A percentile compares a stretch with the other conserved stretches of the same genome.
Conservation (phyloP, 2,329 filamentous ascomycete genomes). For the Aspergillus thermomutatus region DNA sequence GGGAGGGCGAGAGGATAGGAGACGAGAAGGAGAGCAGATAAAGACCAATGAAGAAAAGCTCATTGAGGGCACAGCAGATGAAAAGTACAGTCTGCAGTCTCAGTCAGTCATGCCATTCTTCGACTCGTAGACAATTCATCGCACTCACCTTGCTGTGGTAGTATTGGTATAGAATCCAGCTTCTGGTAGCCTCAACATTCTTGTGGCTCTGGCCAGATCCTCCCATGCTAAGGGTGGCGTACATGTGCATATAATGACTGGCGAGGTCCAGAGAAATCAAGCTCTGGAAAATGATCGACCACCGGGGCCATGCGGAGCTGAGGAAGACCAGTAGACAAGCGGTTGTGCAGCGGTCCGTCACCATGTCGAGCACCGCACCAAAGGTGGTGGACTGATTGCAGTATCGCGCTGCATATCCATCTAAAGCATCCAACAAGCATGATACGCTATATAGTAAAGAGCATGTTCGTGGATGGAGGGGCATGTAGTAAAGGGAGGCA, state of each 20-base stretch:
- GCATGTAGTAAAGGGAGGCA: slow-evolving; percentile 98
- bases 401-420: slow-evolving; percentile 84
- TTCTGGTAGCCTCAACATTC: slow-evolving; percentile 82
- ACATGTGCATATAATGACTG: slow-evolving; percentile 99
- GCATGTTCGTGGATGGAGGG: slow-evolving; percentile 93
- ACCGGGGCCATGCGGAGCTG: slow-evolving; percentile 88
- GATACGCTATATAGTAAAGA: slow-evolving; percentile 83
- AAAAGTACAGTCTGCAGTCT: slow-evolving; percentile 75
- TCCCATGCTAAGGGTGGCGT: slow-evolving; percentile 84
- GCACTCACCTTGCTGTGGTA: slow-evolving; percentile 90
- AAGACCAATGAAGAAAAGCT: slow-evolving; percentile 95
- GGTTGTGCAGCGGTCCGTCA: slow-evolving; percentile 96
- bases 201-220: slow-evolving; percentile 82
- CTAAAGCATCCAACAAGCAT: slow-evolving; percentile 90
- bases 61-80: slow-evolving; percentile 83
- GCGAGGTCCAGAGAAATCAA: slow-evolving; percentile 90
- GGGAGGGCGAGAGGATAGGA: slow-evolving; percentile 79
- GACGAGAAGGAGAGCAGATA: slow-evolving; percentile 97
- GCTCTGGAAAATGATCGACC: slow-evolving; percentile 90
- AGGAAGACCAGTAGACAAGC: slow-evolving; percentile 93
- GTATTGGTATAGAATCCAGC: slow-evolving; percentile 88
- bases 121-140: background rate
- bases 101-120: background rate
- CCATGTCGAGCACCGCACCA: slow-evolving; percentile 97
- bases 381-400: slow-evolving; percentile 93